A percentile compares a stretch with the other conserved stretches of the same genome.
Conservation (phyloP, 2,329 filamentous ascomycete species). For the Aspergillus luchuensis region DNA sequence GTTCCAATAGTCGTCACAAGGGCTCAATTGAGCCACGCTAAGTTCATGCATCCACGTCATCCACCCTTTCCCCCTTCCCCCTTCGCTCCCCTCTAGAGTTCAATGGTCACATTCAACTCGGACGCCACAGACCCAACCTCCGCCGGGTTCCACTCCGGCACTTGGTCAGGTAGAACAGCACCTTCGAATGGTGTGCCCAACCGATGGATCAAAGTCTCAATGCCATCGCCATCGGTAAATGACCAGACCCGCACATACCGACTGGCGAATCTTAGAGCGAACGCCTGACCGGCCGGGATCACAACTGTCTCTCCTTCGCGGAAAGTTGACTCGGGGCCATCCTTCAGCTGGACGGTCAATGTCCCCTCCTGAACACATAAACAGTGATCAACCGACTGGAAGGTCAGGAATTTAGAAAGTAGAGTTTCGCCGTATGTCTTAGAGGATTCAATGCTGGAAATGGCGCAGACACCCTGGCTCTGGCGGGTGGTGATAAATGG, state of each 20-base stretch:
- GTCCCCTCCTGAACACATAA: constrained; percentile 53
- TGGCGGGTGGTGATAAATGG: constrained; percentile 55
- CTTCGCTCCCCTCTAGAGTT: background rate
- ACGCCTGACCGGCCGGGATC: constrained; percentile 51
- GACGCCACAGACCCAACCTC: constrained; percentile 22
- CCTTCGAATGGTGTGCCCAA: constrained; percentile 39
- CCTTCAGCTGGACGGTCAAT: constrained; percentile 46
- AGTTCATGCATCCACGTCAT: background rate
- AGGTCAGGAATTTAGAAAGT: constrained; percentile 45
- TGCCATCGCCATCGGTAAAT: constrained; percentile 54
- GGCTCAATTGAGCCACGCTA: background rate
- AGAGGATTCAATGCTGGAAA: constrained; percentile 54
- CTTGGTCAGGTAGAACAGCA: constrained; percentile 45
- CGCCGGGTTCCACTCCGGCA: constrained; percentile 26
- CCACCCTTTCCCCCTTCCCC: background rate
- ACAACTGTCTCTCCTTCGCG: constrained; percentile 54
- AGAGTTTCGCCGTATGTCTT: constrained; percentile 40
- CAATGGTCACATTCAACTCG: constrained; percentile 24
- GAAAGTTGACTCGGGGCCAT: constrained; percentile 36
- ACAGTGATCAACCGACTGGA: constrained; percentile 55
- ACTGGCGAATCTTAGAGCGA: constrained; percentile 49
- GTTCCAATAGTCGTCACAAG: background rate
- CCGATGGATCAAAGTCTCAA: constrained; percentile 50
- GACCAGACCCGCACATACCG: constrained; percentile 52
- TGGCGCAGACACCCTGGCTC: constrained; percentile 53